Conservation (phyloP, 148 eudicot species). For the Simmondsia chinensis region DNA sequence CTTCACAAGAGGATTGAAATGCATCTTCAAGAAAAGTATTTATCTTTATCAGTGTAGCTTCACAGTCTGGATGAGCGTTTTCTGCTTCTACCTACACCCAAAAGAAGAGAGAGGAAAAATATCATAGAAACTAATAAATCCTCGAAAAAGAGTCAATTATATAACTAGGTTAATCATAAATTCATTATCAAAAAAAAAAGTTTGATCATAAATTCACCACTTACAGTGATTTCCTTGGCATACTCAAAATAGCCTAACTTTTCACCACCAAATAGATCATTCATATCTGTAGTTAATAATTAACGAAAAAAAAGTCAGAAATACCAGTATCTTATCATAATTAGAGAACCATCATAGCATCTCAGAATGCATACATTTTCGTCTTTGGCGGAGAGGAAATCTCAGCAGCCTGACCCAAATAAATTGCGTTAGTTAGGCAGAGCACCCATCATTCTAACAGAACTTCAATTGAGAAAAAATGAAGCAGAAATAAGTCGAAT, state of each 20-base stretch:
- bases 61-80: constrained; percentile 64
- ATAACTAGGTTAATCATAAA: constrained; percentile 3
- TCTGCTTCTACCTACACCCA: constrained; percentile 87
- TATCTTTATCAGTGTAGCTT: constrained; percentile 48
- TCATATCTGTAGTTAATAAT: constrained; percentile 45
- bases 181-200: background rate
- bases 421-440: constrained; percentile 1
- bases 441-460: no score
- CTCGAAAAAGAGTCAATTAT: no score
- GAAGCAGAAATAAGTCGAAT: no score
- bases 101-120: constrained; percentile 10
- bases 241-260: constrained; percentile 68
- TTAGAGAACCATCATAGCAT: background rate
- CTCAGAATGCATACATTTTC: constrained; percentile 53
- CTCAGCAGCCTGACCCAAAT: constrained; percentile 60
- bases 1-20: constrained; percentile 83
- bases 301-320: background rate
- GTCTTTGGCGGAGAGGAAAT: constrained; percentile 69
- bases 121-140: no score
- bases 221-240: constrained; percentile 69
- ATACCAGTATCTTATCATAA: background rate
- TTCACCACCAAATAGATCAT: constrained; percentile 51
- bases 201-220: constrained; percentile 11
- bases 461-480: no score
- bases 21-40: constrained; percentile 74